Conservation (phyloP, 176 grass and related monocot genomes). For the Lolium perenne region DNA sequence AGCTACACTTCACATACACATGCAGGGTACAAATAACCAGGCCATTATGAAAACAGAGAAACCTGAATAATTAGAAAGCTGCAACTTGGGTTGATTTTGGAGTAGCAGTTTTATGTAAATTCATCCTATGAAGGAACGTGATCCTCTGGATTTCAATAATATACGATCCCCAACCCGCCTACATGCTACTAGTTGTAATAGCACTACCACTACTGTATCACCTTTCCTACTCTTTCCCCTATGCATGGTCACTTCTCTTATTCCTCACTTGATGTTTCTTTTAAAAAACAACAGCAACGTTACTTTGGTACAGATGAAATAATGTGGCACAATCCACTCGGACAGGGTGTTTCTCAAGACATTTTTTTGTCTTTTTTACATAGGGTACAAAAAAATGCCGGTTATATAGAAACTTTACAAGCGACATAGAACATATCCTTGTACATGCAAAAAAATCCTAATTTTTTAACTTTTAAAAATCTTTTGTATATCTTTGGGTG, state of each 20-base stretch:
- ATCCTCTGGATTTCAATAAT: not conserved
- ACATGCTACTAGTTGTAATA: not conserved
- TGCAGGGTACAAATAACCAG: no score
- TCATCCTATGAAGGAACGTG: not conserved
- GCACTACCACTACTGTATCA: not conserved
- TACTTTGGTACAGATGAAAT: not conserved
- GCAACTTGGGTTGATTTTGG: not conserved
- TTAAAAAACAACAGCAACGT: not conserved
- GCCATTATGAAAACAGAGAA: no score
- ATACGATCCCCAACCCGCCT: not conserved
- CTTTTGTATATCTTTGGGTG: no score
- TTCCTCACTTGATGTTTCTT: not conserved
- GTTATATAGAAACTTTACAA: no score
- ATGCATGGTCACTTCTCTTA: not conserved
- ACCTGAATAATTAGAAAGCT: not conserved
- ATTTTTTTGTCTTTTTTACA: no score
- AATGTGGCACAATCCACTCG: not conserved
- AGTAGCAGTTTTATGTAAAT: slow-evolving; percentile 16
- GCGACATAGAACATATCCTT: no score
- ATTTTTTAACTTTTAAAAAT: no score
- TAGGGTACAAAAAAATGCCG: no score
- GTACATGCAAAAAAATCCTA: no score
- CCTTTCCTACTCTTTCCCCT: not conserved
- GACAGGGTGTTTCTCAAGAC: no score
- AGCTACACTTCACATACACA: no score